phyloP scores from a whole-genome alignment of 805 yeast genomes.

The Metschnikowia drakensbergensis region DNA sequence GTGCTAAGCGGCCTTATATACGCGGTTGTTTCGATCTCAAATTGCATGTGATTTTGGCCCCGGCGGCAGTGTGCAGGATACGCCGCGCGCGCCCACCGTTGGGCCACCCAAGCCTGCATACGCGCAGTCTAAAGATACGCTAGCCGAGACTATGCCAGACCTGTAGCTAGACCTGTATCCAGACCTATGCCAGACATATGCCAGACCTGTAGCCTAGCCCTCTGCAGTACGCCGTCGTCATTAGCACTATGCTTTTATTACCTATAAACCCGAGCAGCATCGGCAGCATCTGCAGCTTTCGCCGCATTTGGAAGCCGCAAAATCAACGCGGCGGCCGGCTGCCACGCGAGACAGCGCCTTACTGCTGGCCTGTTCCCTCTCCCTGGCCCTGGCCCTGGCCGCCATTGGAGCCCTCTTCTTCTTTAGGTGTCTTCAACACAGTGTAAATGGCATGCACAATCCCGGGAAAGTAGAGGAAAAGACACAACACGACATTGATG shows the following conservation, averaged over 20 bases:
- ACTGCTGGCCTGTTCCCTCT: not conserved
- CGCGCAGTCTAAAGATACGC: no score
- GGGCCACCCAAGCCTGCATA: not conserved
- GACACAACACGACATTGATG: slow-evolving; percentile 67
- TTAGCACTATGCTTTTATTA: not conserved
- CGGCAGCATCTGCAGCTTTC: no score
- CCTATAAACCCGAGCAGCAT: not conserved
- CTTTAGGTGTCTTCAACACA: slow-evolving; percentile 33
- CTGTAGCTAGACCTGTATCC: no score
- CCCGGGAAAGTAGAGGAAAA: slow-evolving; percentile 75
- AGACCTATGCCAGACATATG: no score
- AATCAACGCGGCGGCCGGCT: no score
- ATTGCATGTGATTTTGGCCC: slow-evolving; percentile 3
- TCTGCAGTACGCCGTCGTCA: not conserved
- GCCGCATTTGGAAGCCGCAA: no score
- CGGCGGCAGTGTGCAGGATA: not conserved
- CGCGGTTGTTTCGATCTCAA: not conserved
- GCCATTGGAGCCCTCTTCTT: not conserved
- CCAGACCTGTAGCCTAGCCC: no score
- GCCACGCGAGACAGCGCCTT: no score
- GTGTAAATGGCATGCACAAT: slow-evolving; percentile 74
- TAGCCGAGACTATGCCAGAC: no score
- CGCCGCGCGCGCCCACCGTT: not conserved
- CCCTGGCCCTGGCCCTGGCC: not conserved
- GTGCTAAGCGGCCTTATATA: not conserved